Evolutionary conservation across 179 eudicot species (phyloP).

Genomic region (Camellia oleifera): DNA sequence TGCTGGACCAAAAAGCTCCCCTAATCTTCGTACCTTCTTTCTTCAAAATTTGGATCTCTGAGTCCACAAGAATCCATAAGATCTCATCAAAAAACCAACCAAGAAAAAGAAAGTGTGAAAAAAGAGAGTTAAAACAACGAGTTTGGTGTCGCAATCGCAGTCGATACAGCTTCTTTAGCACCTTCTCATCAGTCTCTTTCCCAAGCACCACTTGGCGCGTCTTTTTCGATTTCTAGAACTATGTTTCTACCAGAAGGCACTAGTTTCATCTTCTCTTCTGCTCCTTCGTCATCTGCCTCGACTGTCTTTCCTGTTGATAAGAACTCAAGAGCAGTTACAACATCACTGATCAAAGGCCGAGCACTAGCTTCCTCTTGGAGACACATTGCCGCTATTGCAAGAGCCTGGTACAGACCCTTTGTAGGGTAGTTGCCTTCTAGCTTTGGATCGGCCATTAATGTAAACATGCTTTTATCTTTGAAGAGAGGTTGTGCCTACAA

Average conservation of each 20-base stretch:
- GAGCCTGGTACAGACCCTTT: conserved; percentile 29
- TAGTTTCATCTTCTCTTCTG: not conserved
- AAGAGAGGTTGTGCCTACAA: conserved; percentile 30
- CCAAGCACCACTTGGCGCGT: not conserved
- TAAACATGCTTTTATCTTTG: conserved; percentile 30
- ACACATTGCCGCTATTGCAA: conserved; percentile 36
- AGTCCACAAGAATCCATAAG: no score
- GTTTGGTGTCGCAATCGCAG: no score
- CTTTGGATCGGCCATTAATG: conserved; percentile 27
- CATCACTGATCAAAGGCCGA: conserved; percentile 25
- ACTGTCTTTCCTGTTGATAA: not conserved
- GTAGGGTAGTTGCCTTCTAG: conserved; percentile 28
- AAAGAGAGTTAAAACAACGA: no score
- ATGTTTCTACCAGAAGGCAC: not conserved
- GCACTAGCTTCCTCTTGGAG: conserved; percentile 31
- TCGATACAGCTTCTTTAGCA: no score
- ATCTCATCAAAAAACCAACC: no score
- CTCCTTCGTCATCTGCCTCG: not conserved
- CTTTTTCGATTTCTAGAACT: not conserved
- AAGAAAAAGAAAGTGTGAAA: no score
- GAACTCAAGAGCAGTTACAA: conserved; percentile 12
- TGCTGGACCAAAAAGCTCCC: no score
- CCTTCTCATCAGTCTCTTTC: conserved; percentile 11
- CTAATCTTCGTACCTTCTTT: no score
- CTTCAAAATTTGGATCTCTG: no score